Evolutionary conservation across 2,329 filamentous ascomycete genomes (phyloP), one percentile per base, ranked within the genome.

Genomic region (Diplodia seriata): DNA sequence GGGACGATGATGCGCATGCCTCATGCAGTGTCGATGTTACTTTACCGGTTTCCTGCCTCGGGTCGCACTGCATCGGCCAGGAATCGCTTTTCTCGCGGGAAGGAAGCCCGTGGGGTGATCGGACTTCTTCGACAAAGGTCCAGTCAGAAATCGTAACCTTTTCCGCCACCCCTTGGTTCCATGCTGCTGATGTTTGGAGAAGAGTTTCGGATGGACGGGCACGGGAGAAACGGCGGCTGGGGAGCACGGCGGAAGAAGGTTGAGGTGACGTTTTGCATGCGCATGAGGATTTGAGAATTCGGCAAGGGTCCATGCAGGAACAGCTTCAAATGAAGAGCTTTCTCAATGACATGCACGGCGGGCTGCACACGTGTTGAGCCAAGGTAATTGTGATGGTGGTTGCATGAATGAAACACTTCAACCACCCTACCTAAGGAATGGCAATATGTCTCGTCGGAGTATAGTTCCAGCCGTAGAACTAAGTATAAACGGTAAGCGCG

Each of bases 1-100:
- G 57, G 43, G 29, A 63, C 29, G 59, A 51, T 63, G 59, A 51
- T 63, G 59, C 59, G 43, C 59, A 51, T 63, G 59, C 43, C n/a
- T 49, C 56, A 47, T 33, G 57, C 26, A 20, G 36, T 26, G 12
- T 59, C 29, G 8, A 26, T 33, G 29, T 62, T 18, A 18, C 57
- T 38, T 38, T 14, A 26, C 59, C 15, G 33, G 29, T n/a, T 38
- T 20, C 18, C 40, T 33, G 12, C 47, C 40, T 51, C 20, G 29
- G 43, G 47, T 51, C 51, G 8, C 59, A 63, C 59, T 20, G 47
- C 59, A 51, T 36, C 23, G 38, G 47, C 49, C n/a, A 51, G 59
- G 59, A 63, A 49, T 61, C 23, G 4, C 31, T 38, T 38, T 26
- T 11, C 12, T 18, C 14, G 7, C 26, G 40, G 26, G 6, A 4